A percentile compares a stretch with the other conserved stretches of the same genome.
These are phyloP conservation scores for Balansia obtecta DNA, from an alignment of 2,329 filamentous ascomycete genomes.

Conservation along the genomic window DNA sequence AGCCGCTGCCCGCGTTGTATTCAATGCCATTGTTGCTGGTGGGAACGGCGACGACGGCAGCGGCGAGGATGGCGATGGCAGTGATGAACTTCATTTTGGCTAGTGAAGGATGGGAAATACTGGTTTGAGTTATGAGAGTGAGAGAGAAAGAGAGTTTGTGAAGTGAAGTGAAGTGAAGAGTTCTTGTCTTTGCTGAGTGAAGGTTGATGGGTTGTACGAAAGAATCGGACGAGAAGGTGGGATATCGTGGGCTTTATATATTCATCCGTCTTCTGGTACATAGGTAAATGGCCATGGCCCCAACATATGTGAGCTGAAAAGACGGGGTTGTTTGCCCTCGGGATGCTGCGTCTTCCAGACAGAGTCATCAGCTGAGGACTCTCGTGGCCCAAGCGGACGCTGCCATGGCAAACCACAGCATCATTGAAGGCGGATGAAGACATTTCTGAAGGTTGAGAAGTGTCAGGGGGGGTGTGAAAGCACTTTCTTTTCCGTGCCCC, in stretches of 20 bases:
- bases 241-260: conserved; percentile 3
- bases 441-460: too few species aligned
- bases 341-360: not conserved
- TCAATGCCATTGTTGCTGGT: not conserved
- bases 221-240: not conserved
- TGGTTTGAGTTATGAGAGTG: not conserved
- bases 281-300: not conserved
- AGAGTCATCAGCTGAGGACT: not conserved
- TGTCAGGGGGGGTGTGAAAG: not conserved
- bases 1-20: not conserved
- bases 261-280: not conserved
- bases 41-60: conserved; percentile 2
- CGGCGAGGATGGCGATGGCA: conserved; percentile 4
- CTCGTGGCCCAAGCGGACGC: not conserved
- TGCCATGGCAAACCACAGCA: not conserved
- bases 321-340: not conserved
- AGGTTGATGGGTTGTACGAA: not conserved
- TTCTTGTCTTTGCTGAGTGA: not conserved
- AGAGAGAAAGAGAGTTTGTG: not conserved
- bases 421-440: not conserved
- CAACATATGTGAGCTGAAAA: not conserved
- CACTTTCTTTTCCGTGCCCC: not conserved
- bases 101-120: not conserved
- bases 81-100: conserved; percentile 5
- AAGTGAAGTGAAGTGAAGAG: too few species aligned